Conservation (phyloP, 2,329 filamentous ascomycete genomes). For the Allantophomopsis lycopodina region DNA sequence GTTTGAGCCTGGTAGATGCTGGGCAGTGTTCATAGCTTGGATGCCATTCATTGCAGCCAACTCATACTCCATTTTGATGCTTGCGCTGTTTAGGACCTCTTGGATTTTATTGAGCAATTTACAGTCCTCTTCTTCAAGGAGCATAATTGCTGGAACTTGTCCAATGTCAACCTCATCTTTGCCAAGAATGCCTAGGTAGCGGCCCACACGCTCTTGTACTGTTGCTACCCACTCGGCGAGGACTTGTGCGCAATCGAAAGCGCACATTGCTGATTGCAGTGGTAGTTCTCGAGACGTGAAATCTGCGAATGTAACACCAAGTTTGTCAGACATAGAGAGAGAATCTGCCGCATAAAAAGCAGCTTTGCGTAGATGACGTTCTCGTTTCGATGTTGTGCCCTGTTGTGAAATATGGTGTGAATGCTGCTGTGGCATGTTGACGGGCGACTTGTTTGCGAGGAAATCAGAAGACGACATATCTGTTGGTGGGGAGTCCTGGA, state of each 20-base stretch:
- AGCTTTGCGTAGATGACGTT: conserved; percentile 84
- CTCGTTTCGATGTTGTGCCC: conserved; percentile 51
- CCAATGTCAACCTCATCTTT: conserved; percentile 66
- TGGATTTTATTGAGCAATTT: conserved; percentile 74
- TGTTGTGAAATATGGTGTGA: conserved; percentile 19
- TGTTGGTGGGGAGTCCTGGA: conserved; percentile 36
- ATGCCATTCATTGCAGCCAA: conserved; percentile 37
- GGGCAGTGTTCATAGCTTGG: conserved; percentile 32
- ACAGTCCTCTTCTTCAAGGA: conserved; percentile 83
- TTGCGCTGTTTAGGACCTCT: conserved; percentile 62
- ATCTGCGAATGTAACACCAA: conserved; percentile 76
- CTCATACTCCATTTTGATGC: conserved; percentile 61
- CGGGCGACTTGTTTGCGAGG: conserved; percentile 8
- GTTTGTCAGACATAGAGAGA: conserved; percentile 73
- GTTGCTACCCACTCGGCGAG: conserved; percentile 90
- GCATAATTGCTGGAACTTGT: conserved; percentile 75
- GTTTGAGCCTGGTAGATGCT: conserved; percentile 40
- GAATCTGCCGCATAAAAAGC: conserved; percentile 92
- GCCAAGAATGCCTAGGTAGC: conserved; percentile 76
- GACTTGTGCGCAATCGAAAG: conserved; percentile 88
- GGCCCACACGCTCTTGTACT: conserved; percentile 85
- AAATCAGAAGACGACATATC: conserved; percentile 32
- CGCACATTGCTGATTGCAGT: conserved; percentile 80
- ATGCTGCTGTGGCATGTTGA: conserved; percentile 11
- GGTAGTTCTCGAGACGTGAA: conserved; percentile 74